Conservation (phyloP, 2,329 filamentous ascomycete species). For the Thelonectria rubi region DNA sequence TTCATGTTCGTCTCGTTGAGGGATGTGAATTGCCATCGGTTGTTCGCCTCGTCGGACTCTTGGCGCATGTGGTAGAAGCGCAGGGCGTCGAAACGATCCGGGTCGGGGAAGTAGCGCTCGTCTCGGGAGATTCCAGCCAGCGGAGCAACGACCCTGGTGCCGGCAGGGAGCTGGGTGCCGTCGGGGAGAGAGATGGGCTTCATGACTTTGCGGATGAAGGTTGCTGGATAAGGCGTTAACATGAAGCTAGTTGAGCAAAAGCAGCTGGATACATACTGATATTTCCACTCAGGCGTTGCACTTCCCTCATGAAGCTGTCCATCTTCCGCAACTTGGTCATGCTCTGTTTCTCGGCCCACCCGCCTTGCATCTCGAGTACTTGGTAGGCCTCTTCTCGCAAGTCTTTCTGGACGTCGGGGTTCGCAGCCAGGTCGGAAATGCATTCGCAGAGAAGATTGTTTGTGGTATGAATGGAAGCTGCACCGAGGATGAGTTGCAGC, state of each 20-base stretch:
- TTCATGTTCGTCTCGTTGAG: conserved; percentile 54
- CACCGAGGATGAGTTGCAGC: conserved; percentile 55
- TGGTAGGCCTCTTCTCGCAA: conserved; percentile 58
- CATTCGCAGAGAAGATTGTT: conserved; percentile 57
- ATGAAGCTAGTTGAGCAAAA: not conserved
- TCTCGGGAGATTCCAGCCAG: conserved; percentile 54
- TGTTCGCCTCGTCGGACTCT: conserved; percentile 48
- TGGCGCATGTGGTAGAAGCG: conserved; percentile 59
- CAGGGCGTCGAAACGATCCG: conserved; percentile 58
- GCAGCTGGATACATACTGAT: conserved; percentile 49
- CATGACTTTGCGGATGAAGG: conserved; percentile 57
- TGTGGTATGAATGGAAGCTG: conserved; percentile 57
- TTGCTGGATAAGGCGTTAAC: conserved; percentile 45
- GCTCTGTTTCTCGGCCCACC: conserved; percentile 54
- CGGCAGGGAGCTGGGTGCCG: conserved; percentile 54
- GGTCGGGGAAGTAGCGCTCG: conserved; percentile 50
- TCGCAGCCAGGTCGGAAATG: conserved; percentile 59
- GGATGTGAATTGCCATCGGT: conserved; percentile 55
- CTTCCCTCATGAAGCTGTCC: conserved; percentile 60
- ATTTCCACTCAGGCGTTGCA: conserved; percentile 52
- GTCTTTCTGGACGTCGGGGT: conserved; percentile 58
- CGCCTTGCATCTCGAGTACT: conserved; percentile 52
- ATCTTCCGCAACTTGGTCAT: conserved; percentile 56
- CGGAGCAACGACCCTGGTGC: conserved; percentile 54
- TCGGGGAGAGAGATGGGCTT: conserved; percentile 56